Evolutionary conservation across 768 basidiomycete species (phyloP), one percentile per base, ranked within the genome.

Genomic region (Rubroboletus satanas): DNA sequence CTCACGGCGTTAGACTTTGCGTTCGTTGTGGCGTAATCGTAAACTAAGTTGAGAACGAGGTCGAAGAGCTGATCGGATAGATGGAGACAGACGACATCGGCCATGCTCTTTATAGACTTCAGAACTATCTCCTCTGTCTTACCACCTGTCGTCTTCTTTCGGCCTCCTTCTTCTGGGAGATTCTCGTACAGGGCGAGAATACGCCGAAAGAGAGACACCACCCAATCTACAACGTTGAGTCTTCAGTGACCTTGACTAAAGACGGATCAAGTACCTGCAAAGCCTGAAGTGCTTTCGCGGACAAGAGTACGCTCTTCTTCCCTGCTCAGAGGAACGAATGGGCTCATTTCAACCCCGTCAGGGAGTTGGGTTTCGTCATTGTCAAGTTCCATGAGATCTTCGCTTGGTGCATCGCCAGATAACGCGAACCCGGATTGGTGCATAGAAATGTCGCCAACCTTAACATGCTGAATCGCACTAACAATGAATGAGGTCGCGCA

Each of bases 111-210:
- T 69, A 91, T 80, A 18, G 88, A 82, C 66, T 86, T 90, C 51
- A 92, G 77, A 26, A 90, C 85, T 37, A 71, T 77, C 61, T 93
- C 75, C 87, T 90, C 72, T 78, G 81, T 60, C 68, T 89, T 90
- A n/a, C 90, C 90, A 23, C 90, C 90, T 2, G 91, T 92, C 35
- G 80, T 87, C 58, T 90, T 90, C 72, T 80, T 83, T 73, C 83
- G 84, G 5, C 96, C 96, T 11, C 91, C 93, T 72, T 96, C 95
- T 68, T 98, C 96, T 0, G 95, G 95, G 5, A 98, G 75, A 66
- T 96, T 95, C 73, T 94, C 91, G 65, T 88, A 95, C 18, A 98
- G 73, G 1, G 89, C 82, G 49, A 93, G 76, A 49, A 93, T 83
- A 10, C 90, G 82, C 15, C 88, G 78, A 64, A 93, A 85, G 31